Evolutionary conservation across 2,329 filamentous ascomycete species (phyloP).

Genomic region (Lasiodiplodia citricola): DNA sequence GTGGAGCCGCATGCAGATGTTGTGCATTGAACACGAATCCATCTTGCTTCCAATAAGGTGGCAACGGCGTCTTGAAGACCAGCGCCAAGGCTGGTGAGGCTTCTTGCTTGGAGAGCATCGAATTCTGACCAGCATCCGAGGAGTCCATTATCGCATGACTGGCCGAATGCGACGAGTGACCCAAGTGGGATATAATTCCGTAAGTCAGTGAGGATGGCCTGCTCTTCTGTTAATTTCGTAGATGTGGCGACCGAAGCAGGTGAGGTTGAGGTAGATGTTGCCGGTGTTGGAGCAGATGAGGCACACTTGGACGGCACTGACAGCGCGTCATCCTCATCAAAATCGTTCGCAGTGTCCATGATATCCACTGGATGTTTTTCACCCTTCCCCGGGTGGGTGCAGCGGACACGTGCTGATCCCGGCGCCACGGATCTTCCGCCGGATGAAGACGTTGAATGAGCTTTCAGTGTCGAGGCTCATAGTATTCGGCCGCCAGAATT

Average conservation of each 20-base stretch:
- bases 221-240: background rate
- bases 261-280: background rate
- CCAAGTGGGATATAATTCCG: slow-evolving; percentile 41
- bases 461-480: background rate
- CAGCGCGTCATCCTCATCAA: background rate
- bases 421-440: background rate
- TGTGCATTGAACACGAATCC: slow-evolving; percentile 41
- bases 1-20: background rate
- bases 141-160: background rate
- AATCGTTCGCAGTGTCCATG: background rate
- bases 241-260: background rate
- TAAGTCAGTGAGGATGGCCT: background rate
- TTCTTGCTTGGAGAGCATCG: slow-evolving; percentile 28
- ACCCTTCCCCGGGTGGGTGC: background rate
- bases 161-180: slow-evolving; percentile 31
- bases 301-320: background rate
- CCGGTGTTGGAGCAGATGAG: background rate
- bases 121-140: slow-evolving; percentile 36
- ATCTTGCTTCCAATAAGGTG: slow-evolving; percentile 40
- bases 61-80: slow-evolving; percentile 33
- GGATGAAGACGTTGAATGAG: background rate
- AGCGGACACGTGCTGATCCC: background rate
- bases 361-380: background rate
- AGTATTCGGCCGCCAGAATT: background rate
- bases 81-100: background rate